These are phyloP conservation scores for Lentinula edodes DNA, from an alignment of 768 basidiomycete species.

Conservation along the genomic window DNA sequence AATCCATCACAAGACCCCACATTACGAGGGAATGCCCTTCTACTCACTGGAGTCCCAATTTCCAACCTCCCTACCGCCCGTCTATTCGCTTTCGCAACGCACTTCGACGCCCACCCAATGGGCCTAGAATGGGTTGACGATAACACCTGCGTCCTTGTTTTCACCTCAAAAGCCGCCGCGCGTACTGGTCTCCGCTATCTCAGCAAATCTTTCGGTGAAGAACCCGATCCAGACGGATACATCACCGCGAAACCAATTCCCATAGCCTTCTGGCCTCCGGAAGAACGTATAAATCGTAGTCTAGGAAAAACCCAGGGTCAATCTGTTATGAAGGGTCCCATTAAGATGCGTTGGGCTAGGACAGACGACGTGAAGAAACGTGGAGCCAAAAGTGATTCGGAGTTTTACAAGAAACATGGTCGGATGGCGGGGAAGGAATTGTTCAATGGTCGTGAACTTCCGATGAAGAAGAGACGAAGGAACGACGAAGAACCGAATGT, in stretches of 20 bases:
- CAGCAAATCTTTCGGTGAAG: slow-evolving; percentile 45
- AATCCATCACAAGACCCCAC: slow-evolving; percentile 29
- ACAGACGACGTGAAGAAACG: slow-evolving; percentile 71
- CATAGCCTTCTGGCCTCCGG: slow-evolving; percentile 70
- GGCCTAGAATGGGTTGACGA: slow-evolving; percentile 87
- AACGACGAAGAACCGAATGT: slow-evolving; percentile 30
- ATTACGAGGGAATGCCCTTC: slow-evolving; percentile 60
- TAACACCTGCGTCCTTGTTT: slow-evolving; percentile 75
- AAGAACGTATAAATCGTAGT: slow-evolving; percentile 68
- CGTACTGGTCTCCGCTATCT: slow-evolving; percentile 44
- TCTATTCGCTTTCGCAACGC: slow-evolving; percentile 77
- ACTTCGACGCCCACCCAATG: slow-evolving; percentile 69
- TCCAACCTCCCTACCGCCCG: slow-evolving; percentile 68
- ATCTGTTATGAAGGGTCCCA: slow-evolving; percentile 42
- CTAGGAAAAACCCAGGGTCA: slow-evolving; percentile 59
- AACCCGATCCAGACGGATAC: slow-evolving; percentile 51
- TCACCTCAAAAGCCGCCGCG: slow-evolving; percentile 50
- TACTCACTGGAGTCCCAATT: slow-evolving; percentile 70
- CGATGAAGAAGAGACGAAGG: slow-evolving; percentile 25
- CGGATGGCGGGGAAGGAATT: slow-evolving; percentile 55
- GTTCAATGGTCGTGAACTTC: slow-evolving; percentile 29
- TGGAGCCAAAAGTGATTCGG: slow-evolving; percentile 65
- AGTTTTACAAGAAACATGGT: slow-evolving; percentile 79
- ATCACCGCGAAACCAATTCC: slow-evolving; percentile 67
- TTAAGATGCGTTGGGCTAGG: slow-evolving; percentile 76